Percentiles rank a stretch among this genome's conserved stretches.
phyloP scores from a whole-genome alignment of 2,329 filamentous ascomycete genomes.

The Drechslerella stenobrocha region DNA sequence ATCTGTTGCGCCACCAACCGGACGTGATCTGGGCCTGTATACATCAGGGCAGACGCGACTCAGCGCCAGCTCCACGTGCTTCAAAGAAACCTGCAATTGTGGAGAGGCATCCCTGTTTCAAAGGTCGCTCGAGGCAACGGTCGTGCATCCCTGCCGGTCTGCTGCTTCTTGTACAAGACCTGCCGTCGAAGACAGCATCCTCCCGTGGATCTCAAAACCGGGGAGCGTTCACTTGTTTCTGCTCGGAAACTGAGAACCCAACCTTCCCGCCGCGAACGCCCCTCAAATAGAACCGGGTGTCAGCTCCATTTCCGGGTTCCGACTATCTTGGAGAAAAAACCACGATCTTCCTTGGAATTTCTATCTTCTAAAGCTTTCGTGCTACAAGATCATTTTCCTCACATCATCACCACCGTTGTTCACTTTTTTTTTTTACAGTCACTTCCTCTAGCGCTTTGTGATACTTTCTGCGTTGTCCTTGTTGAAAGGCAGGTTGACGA shows the following conservation, averaged over 20 bases:
- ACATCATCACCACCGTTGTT: neutral
- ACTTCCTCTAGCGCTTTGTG: neutral
- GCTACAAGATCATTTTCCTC: neutral
- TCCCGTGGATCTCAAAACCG: conserved; percentile 35
- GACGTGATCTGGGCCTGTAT: conserved; percentile 3
- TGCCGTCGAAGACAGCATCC: conserved; percentile 36
- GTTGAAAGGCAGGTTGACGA: neutral
- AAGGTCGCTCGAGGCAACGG: conserved; percentile 10
- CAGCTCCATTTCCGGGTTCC: conserved; percentile 18
- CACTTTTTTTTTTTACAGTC: neutral
- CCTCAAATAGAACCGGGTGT: conserved; percentile 38
- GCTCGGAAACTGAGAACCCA: conserved; percentile 13
- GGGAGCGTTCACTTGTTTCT: conserved; percentile 7
- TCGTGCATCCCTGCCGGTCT: conserved; percentile 23
- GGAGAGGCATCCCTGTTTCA: conserved; percentile 32
- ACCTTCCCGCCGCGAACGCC: conserved; percentile 12
- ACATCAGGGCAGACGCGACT: conserved; percentile 22
- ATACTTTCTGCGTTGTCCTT: conserved; percentile 36
- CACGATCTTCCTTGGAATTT: neutral
- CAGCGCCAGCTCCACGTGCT: conserved; percentile 39
- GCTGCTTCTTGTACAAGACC: conserved; percentile 30
- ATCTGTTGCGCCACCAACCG: conserved; percentile 34
- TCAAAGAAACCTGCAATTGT: conserved; percentile 29
- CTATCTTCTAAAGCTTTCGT: neutral
- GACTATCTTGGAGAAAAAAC: neutral